Evolutionary conservation across 2,329 filamentous ascomycete genomes (phyloP).

Genomic region (Thermochaetoides dissita): DNA sequence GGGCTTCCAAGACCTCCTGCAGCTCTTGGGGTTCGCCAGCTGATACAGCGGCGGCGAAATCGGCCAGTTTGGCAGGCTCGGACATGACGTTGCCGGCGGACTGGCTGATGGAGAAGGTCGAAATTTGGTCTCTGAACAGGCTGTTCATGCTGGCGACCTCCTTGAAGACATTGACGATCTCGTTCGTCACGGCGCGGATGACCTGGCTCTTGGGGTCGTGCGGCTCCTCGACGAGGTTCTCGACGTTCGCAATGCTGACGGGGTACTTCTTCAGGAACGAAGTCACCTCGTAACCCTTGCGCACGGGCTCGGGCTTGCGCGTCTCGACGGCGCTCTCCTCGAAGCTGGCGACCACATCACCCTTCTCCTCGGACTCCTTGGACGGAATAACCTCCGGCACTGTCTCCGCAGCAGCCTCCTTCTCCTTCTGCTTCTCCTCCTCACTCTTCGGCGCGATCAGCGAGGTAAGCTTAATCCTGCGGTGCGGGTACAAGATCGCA

Average conservation of each 20-base stretch:
- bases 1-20: conserved; percentile 75
- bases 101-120: conserved; percentile 90
- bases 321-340: conserved; percentile 66
- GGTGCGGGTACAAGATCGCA: conserved; percentile 88
- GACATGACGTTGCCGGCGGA: conserved; percentile 89
- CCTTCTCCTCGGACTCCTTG: conserved; percentile 48
- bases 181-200: conserved; percentile 83
- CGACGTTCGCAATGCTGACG: conserved; percentile 88
- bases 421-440: too few species aligned
- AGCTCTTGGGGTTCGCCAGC: conserved; percentile 82
- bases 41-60: conserved; percentile 95
- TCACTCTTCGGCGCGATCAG: conserved; percentile 50
- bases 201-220: conserved; percentile 81
- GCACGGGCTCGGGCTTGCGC: conserved; percentile 34
- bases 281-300: conserved; percentile 65
- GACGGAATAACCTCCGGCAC: conserved; percentile 41
- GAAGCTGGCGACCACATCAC: conserved; percentile 92
- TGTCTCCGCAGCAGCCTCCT: conserved; percentile 29
- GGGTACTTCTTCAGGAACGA: conserved; percentile 83
- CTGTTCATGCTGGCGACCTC: conserved; percentile 89
- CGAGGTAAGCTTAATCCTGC: conserved; percentile 78
- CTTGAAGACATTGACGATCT: conserved; percentile 98
- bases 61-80: conserved; percentile 86
- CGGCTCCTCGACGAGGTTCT: conserved; percentile 79
- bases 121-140: conserved; percentile 92